Base-by-base conservation (phyloP, 208 protist genomes). In the Angomonas ambiguus region DNA sequence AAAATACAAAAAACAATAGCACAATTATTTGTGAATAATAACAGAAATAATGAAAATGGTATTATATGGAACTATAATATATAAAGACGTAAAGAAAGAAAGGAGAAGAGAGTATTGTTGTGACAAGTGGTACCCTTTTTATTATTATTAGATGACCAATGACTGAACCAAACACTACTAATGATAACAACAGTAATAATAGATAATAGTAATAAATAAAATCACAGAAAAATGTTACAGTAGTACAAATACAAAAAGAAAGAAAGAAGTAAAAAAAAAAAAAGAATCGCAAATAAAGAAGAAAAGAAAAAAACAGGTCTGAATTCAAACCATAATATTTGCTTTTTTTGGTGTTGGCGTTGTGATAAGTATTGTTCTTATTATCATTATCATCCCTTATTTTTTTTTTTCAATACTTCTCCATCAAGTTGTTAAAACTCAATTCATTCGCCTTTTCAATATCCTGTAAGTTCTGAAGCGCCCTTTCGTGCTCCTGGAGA, bases 201-300 rank as follows among this genome's bases (percentile, higher is more conserved):
- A n/a, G 13, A 57, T 57, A 20, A 28, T 28, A 20, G 18, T 57
- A 20, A 57, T 28, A 28, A 28, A 20, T 27, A 10, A 31, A 6
- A 11, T 28, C 18, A 16, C 18, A 31, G 11, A 28, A 6, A 20
- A 10, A 31, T 22, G 51, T 10, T 8, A 57, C 13, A 31, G 10
- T 16, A 27, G 51, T 20, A 35, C 45, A 61, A 66, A 61, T 49
- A 32, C 2, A 35, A 48, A 49, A 45, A n/a, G 38, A 51, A 0
- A 30, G 27, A 56, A 67, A 67, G 56, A 32, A 2, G 56, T 31
- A 28, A 49, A 64, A 68, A 55, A 49, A 51, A 51, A 48, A 1
- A 63, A 41, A 69, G 42, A 57, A 27, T 35, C 28, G 55, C n/a
- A 63, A 65, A 38, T 20, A 18, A 48, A 33, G 6, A 11, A 65